Percentiles rank a stretch among this genome's conserved stretches.
These are phyloP conservation scores for Suillus discolor DNA, from an alignment of 768 basidiomycete species.

Conservation along the genomic window DNA sequence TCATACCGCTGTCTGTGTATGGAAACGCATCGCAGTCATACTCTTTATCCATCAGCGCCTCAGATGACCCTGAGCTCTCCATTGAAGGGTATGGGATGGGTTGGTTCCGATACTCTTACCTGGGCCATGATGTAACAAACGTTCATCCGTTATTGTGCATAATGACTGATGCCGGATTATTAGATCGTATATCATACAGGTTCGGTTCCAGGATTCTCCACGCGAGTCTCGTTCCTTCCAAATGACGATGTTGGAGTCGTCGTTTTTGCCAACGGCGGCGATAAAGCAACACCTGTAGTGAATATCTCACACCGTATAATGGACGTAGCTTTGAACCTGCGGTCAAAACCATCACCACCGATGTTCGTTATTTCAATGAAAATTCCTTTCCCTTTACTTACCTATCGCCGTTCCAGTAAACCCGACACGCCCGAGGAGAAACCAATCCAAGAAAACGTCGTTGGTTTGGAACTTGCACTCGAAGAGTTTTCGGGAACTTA, in stretches of 20 bases:
- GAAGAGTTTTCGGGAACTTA: constrained; percentile 40
- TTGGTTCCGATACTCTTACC: constrained; percentile 41
- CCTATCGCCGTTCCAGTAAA: neutral
- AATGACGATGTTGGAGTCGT: constrained; percentile 37
- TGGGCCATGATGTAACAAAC: constrained; percentile 41
- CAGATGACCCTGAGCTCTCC: constrained; percentile 23
- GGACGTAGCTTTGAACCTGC: constrained; percentile 23
- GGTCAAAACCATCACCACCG: neutral
- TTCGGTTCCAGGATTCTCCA: constrained; percentile 35
- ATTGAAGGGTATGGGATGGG: constrained; percentile 44
- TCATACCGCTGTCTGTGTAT: constrained; percentile 37
- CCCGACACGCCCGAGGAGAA: neutral
- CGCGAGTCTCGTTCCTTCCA: constrained; percentile 36
- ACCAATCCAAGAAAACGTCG: neutral
- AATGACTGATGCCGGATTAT: neutral
- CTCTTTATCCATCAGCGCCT: constrained; percentile 20
- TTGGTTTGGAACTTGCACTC: constrained; percentile 15
- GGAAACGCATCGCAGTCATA: constrained; percentile 35
- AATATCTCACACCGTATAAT: constrained; percentile 22
- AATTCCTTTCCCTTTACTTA: neutral
- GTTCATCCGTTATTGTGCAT: neutral
- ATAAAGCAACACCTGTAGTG: constrained; percentile 16
- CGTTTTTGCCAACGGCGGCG: constrained; percentile 35
- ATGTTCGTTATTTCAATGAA: constrained; percentile 16
- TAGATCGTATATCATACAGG: constrained; percentile 41